Conservation (phyloP, 768 basidiomycete genomes). For the Lactifluus pinguis region DNA sequence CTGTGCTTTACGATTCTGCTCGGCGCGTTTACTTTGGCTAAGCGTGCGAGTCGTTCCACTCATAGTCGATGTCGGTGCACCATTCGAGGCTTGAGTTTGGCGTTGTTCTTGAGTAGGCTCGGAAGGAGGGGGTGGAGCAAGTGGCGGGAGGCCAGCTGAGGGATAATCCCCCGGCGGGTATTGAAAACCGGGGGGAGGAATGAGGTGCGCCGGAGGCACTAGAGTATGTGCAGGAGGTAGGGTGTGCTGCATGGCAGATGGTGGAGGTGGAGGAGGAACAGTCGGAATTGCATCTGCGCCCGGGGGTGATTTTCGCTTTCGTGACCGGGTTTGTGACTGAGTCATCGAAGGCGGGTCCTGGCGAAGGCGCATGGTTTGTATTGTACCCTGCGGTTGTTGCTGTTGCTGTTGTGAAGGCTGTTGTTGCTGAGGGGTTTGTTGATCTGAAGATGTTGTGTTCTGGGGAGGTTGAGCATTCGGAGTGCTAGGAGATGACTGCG, state of each 20-base stretch:
- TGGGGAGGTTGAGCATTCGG: constrained; percentile 4
- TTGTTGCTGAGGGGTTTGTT: constrained; percentile 1
- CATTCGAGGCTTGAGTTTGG: constrained; percentile 17
- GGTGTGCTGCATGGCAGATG: constrained; percentile 25
- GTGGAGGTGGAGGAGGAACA: constrained; percentile 36
- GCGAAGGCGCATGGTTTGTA: constrained; percentile 48
- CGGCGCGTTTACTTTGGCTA: constrained; percentile 79
- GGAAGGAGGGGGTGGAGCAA: constrained; percentile 2
- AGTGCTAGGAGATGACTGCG: constrained; percentile 21
- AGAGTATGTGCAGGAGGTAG: constrained; percentile 24
- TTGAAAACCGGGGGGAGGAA: constrained; percentile 26
- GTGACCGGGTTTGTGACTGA: constrained; percentile 35
- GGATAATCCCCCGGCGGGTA: constrained; percentile 22
- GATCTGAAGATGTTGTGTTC: constrained; percentile 5
- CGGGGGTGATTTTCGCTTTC: constrained; percentile 68
- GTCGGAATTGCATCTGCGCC: constrained; percentile 23
- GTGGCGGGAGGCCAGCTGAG: constrained; percentile 12
- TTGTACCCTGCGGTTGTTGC: constrained; percentile 19
- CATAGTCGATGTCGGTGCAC: not conserved
- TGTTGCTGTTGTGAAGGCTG: constrained; percentile 17
- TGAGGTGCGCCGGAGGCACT: constrained; percentile 12
- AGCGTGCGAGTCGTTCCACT: constrained; percentile 41
- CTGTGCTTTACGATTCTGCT: constrained; percentile 93
- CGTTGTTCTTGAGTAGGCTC: constrained; percentile 10
- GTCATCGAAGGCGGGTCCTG: constrained; percentile 40